A percentile compares a stretch with the other conserved stretches of the same genome.
Conservation (phyloP, 208 protist genomes). For the Crithidia fasciculata region DNA sequence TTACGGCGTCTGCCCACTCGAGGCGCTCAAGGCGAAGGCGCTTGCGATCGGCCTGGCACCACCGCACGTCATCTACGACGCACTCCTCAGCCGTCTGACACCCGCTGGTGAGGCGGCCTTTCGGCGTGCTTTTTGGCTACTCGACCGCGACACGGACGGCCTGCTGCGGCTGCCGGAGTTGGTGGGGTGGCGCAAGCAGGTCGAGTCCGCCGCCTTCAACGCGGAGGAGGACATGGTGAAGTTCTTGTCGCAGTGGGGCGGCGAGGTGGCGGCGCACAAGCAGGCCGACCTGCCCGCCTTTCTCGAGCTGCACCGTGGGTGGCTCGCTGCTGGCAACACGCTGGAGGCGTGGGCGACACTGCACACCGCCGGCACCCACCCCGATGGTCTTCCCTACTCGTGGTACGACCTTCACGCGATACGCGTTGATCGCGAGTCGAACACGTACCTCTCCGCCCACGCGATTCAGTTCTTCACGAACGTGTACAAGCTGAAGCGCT, state of each 20-base stretch:
- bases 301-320: conserved; percentile 40
- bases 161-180: conserved; percentile 68
- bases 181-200: conserved; percentile 61
- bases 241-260: conserved; percentile 35
- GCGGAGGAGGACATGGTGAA: conserved; percentile 39
- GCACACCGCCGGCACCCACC: conserved; percentile 60
- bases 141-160: conserved; percentile 80
- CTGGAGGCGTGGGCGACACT: conserved; percentile 83
- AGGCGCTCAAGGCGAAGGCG: conserved; percentile 40
- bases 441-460: conserved; percentile 82
- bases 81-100: conserved; percentile 49
- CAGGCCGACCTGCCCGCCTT: conserved; percentile 37
- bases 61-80: conserved; percentile 81
- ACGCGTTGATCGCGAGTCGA: conserved; percentile 57
- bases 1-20: conserved; percentile 54
- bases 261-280: conserved; percentile 24
- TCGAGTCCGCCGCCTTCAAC: conserved; percentile 39
- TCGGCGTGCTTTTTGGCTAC: conserved; percentile 82
- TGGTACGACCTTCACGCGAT: conserved; percentile 80
- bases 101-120: conserved; percentile 56
- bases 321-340: conserved; percentile 43
- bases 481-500: conserved; percentile 73
- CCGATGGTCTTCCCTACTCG: conserved; percentile 78
- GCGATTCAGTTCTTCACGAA: conserved; percentile 88
- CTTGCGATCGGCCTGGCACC: conserved; percentile 62